Base-by-base conservation (phyloP, 345 rosid genomes). In the Turritis glabra region DNA sequence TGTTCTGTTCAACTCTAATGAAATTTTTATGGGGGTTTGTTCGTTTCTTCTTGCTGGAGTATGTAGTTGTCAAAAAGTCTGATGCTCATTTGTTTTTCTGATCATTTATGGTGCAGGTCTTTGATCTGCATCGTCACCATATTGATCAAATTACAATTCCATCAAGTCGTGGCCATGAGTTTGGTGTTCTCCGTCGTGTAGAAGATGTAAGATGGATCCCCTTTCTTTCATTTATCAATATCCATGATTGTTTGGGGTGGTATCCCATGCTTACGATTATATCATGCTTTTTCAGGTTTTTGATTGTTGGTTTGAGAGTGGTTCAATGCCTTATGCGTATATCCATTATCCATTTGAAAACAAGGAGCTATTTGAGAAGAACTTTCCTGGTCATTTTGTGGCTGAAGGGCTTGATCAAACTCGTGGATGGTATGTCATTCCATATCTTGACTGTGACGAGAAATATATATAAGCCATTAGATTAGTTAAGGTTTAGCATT, bases 291-390 rank as follows among this genome's bases (percentile, higher is more conserved):
- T 72, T 70, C 90, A 95, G 99, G 99, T 96, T 54, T 92, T 92
- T 68, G 99, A 96, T 87, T 96, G 99, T 79, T 96, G 99, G 99
- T 96, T 96, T 80, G 99, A 96, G 80, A 96, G 99, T 76, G 99
- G 99, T 26, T 96, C 99, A 58, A 96, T 96, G 99, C 99, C 99
- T 57, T 96, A 92, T 80, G 99, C 99, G 69, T 92, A 90, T 83
- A 90, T 96, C 65, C 99, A 96, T 79, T 96, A 92, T 66, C 99
- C 99, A 12, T 96, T 96, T 84, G 99, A 96, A 83, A 96, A 96
- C 77, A 86, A 72, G 67, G 93, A 90, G 73, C 82, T 85, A 40
- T 90, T 96, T 77, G 99, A 92, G 84, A 87, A 82, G 69, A 96
- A 89, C 68, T 96, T 96, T 78, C 99, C 99, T 57, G 99, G 99